Evolutionary conservation across 2,329 filamentous ascomycete species (phyloP).

Genomic region (Aspergillus neotritici): DNA sequence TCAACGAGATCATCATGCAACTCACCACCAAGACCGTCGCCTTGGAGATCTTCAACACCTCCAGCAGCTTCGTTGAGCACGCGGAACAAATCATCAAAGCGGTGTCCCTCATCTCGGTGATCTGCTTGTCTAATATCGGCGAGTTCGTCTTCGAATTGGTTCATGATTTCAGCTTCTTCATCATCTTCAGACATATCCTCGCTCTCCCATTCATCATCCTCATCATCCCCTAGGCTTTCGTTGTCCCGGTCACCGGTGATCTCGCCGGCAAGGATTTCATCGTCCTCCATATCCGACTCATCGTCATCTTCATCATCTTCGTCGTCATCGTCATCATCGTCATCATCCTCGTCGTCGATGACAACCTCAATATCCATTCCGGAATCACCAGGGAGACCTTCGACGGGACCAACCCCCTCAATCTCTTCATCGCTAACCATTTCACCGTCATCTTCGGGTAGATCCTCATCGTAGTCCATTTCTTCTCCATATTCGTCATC

Average conservation of each 20-base stretch:
- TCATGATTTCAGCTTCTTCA: conserved; percentile 42
- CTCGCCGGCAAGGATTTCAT: conserved; percentile 49
- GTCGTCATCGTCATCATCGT: conserved; percentile 59
- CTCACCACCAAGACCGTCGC: conserved; percentile 46
- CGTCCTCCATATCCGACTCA: conserved; percentile 56
- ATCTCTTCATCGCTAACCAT: conserved; percentile 84
- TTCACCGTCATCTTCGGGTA: conserved; percentile 72
- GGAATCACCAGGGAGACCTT: conserved; percentile 58
- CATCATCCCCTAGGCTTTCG: conserved; percentile 43
- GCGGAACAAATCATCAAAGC: conserved; percentile 44
- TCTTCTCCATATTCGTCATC: conserved; percentile 83
- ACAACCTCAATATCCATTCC: conserved; percentile 77
- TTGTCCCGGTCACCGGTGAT: conserved; percentile 53
- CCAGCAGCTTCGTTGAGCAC: conserved; percentile 39
- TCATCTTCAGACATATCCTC: conserved; percentile 45
- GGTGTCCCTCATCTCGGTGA: conserved; percentile 38
- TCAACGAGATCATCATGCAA: conserved; percentile 44
- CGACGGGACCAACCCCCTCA: conserved; percentile 68
- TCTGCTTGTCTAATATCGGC: conserved; percentile 37
- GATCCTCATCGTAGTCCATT: conserved; percentile 86
- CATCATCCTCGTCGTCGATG: conserved; percentile 67
- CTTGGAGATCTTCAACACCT: conserved; percentile 39
- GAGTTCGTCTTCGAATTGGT: conserved; percentile 39
- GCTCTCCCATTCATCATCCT: conserved; percentile 48
- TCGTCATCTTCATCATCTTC: conserved; percentile 54